Evolutionary conservation across 164 flowering plant species (phyloP).

Genomic region (Sedum album): DNA sequence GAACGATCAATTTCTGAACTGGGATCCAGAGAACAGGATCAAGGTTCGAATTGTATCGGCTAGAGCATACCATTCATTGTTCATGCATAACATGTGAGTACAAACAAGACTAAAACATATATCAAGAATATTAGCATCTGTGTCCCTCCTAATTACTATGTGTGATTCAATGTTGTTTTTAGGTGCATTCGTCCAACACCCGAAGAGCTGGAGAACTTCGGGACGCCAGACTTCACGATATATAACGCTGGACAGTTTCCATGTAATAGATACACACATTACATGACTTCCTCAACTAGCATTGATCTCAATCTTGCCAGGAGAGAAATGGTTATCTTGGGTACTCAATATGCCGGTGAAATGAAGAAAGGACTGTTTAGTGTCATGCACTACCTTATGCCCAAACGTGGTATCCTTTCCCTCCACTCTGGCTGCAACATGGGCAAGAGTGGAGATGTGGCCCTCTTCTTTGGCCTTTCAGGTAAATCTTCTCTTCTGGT

Average conservation of each 20-base stretch:
- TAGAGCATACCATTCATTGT: slow-evolving; percentile 94
- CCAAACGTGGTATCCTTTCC: no score
- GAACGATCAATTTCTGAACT: slow-evolving; percentile 94
- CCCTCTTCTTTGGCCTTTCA: no score
- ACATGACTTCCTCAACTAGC: slow-evolving; percentile 99
- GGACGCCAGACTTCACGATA: no score
- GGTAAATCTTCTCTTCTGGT: slow-evolving; percentile 28
- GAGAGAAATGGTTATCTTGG: no score
- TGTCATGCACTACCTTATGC: slow-evolving; percentile 96
- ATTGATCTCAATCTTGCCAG: no score
- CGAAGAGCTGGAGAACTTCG: no score
- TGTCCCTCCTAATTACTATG: neutral
- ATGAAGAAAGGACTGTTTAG: slow-evolving; percentile 98
- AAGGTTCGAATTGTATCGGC: slow-evolving; percentile 97
- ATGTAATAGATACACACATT: slow-evolving; percentile 94
- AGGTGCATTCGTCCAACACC: slow-evolving; percentile 99
- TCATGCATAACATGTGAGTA: slow-evolving; percentile 99
- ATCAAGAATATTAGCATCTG: neutral
- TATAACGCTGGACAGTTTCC: no score
- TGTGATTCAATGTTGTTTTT: slow-evolving; percentile 46
- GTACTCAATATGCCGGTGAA: no score
- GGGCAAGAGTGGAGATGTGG: slow-evolving; percentile 97
- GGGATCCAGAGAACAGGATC: no score
- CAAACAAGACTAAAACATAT: neutral
- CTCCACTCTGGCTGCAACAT: slow-evolving; percentile 99